Conservation (phyloP, 257 asterid species). For the Solanum etuberosum region DNA sequence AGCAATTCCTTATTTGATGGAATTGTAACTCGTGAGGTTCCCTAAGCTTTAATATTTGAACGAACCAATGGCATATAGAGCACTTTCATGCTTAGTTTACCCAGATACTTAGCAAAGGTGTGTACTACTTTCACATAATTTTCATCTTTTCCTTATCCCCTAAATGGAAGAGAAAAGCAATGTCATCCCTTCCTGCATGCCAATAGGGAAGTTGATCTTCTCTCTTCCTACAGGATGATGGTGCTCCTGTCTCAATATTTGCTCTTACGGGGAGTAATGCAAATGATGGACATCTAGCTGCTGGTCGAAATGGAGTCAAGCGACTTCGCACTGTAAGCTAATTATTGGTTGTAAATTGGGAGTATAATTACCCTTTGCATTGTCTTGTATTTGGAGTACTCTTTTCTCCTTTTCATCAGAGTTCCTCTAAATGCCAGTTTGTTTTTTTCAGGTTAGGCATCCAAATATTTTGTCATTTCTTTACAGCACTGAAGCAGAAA, state of each 20-base stretch:
- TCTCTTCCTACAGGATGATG: conserved; percentile 62
- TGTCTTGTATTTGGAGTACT: not conserved
- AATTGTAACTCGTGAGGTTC: not conserved
- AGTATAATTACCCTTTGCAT: not conserved
- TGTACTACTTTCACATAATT: not conserved
- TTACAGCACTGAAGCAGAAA: conserved; percentile 91
- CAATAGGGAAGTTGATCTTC: not conserved
- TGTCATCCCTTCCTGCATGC: not conserved
- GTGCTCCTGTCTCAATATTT: conserved; percentile 87
- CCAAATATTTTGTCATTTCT: conserved; percentile 94
- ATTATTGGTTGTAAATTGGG: not conserved
- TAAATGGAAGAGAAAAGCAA: not conserved
- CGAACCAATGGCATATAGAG: not conserved
- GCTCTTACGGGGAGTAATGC: conserved; percentile 78
- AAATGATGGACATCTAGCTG: conserved; percentile 84
- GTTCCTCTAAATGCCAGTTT: conserved; percentile 13
- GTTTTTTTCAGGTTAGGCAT: conserved; percentile 75
- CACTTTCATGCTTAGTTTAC: not conserved
- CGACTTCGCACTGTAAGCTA: conserved; percentile 88
- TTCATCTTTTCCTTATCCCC: not conserved
- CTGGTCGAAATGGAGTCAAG: conserved; percentile 98
- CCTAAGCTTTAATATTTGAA: not conserved
- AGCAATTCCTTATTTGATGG: not conserved
- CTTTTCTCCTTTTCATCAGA: not conserved
- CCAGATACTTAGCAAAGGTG: not conserved